phyloP scores from a whole-genome alignment of 371 early-diverging fungal species.

The Cladochytrium tenue region DNA sequence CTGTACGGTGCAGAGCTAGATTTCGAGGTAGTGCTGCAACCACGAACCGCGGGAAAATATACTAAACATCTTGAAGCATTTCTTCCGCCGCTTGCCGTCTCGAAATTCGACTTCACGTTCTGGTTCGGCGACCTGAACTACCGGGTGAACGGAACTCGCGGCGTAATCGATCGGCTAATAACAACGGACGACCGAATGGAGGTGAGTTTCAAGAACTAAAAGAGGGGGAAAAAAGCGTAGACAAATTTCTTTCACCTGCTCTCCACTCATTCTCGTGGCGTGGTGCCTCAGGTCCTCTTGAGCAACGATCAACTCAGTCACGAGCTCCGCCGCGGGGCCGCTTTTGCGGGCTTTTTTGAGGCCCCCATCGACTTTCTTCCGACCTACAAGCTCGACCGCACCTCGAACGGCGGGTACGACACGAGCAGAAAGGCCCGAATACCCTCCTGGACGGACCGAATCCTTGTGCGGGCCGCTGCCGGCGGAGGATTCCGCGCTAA shows the following conservation, averaged over 20 bases:
- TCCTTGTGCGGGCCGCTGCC: slow-evolving; percentile 43
- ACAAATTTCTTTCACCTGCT: too few species aligned
- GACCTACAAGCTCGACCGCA: slow-evolving; percentile 82
- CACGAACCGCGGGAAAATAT: slow-evolving; percentile 6
- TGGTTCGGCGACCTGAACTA: slow-evolving; percentile 83
- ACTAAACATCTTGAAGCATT: not conserved
- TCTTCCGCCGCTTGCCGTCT: too few species aligned
- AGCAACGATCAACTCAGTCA: slow-evolving; percentile 63
- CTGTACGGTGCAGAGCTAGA: slow-evolving; percentile 30
- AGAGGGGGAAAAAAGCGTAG: too few species aligned
- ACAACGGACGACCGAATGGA: too few species aligned
- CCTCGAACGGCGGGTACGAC: slow-evolving; percentile 19
- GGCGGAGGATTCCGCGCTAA: too few species aligned
- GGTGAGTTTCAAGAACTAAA: too few species aligned
- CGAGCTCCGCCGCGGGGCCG: slow-evolving; percentile 49
- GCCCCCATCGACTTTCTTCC: slow-evolving; percentile 80
- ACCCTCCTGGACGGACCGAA: slow-evolving; percentile 91
- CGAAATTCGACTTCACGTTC: slow-evolving; percentile 67
- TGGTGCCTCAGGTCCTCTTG: slow-evolving; percentile 57
- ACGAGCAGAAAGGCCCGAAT: slow-evolving; percentile 69
- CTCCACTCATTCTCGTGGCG: too few species aligned
- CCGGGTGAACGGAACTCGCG: slow-evolving; percentile 63
- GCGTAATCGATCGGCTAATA: slow-evolving; percentile 55
- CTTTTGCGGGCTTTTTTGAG: slow-evolving; percentile 70
- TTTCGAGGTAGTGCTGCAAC: slow-evolving; percentile 14